phyloP scores from a whole-genome alignment of 2,329 filamentous ascomycete genomes.

The Samsoniella hepiali region DNA sequence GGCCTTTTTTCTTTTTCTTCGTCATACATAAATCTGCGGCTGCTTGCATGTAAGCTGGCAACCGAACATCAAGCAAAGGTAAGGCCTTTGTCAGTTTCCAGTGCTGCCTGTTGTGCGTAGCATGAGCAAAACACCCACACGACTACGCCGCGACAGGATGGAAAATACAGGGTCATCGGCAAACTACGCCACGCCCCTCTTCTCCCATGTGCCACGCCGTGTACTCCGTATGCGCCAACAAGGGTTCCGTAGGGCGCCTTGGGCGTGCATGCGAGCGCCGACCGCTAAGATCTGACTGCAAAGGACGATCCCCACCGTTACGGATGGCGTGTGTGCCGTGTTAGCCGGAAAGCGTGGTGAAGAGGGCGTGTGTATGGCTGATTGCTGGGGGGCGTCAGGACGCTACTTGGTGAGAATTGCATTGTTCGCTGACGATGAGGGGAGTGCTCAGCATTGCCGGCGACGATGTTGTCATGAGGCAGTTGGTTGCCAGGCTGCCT shows the following conservation, averaged over 20 bases:
- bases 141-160: too few relatives aligned
- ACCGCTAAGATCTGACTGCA: constrained; percentile 17
- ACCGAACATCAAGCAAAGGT: too few relatives aligned
- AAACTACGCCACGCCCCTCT: neutral
- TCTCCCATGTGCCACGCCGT: neutral
- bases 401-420: neutral
- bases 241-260: neutral
- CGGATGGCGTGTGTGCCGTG: constrained; percentile 12
- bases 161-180: neutral
- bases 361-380: neutral
- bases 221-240: too few relatives aligned
- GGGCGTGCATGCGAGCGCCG: constrained; percentile 11
- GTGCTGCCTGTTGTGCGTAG: too few relatives aligned
- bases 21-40: too few relatives aligned
- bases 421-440: neutral
- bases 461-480: neutral
- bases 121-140: too few relatives aligned
- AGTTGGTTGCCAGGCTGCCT: neutral
- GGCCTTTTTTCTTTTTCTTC: too few relatives aligned
- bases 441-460: too few relatives aligned
- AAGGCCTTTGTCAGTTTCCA: too few relatives aligned
- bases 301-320: constrained; percentile 14
- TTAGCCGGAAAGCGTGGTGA: constrained; percentile 10
- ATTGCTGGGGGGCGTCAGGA: neutral
- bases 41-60: neutral